Evolutionary conservation across 805 yeast species (phyloP).

Genomic region (Spathaspora hagerdaliae): DNA sequence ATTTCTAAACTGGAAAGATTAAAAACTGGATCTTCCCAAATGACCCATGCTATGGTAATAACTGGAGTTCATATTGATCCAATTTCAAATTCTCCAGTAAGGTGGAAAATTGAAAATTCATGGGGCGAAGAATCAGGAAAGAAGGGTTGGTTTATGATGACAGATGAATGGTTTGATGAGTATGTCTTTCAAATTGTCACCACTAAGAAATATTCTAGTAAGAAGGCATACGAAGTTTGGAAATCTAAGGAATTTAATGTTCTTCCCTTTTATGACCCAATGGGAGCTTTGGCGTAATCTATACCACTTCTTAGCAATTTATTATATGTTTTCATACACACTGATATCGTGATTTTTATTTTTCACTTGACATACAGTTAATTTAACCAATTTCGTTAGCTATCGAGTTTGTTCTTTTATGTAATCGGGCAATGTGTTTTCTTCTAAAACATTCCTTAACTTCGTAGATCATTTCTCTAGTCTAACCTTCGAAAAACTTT

Average conservation of each 20-base stretch:
- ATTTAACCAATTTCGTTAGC: too few relatives aligned
- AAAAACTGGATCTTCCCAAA: slow-evolving; percentile 62
- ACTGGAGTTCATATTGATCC: slow-evolving; percentile 76
- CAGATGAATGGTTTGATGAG: slow-evolving; percentile 42
- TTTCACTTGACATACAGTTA: too few relatives aligned
- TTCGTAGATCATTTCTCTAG: too few relatives aligned
- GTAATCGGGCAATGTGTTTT: too few relatives aligned
- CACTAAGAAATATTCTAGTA: slow-evolving; percentile 31
- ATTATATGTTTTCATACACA: too few relatives aligned
- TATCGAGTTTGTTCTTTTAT: too few relatives aligned
- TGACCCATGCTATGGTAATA: slow-evolving; percentile 91
- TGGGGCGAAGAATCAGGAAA: slow-evolving; percentile 42
- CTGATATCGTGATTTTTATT: too few relatives aligned
- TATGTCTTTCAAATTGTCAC: slow-evolving; percentile 41
- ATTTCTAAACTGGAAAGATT: slow-evolving; percentile 66
- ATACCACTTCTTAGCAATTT: too few relatives aligned
- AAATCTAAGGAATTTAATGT: slow-evolving; percentile 26
- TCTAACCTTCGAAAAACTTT: too few relatives aligned
- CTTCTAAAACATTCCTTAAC: too few relatives aligned
- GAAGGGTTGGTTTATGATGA: slow-evolving; percentile 40
- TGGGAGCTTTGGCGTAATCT: slow-evolving; percentile 38
- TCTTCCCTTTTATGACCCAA: slow-evolving; percentile 40
- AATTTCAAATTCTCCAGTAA: slow-evolving; percentile 29
- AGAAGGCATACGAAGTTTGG: slow-evolving; percentile 32
- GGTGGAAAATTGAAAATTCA: slow-evolving; percentile 44